Percentiles rank a stretch among this genome's conserved stretches.
Evolutionary conservation across 805 yeast genomes (phyloP).

Genomic region (Cyberlindnera euphorbiiphila): DNA sequence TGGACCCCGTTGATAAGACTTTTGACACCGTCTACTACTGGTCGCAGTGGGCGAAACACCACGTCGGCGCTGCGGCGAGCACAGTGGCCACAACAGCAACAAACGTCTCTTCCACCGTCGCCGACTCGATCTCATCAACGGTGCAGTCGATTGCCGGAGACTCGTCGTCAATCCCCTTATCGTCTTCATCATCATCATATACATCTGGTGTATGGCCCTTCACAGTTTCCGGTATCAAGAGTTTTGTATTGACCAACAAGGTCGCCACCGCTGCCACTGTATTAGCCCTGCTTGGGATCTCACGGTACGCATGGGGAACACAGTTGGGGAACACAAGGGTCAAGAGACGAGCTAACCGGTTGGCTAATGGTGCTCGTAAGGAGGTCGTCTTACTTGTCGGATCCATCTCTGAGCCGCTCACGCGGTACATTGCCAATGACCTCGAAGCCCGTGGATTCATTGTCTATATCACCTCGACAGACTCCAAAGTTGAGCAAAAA

Average conservation of each 20-base stretch:
- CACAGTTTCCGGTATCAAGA: neutral
- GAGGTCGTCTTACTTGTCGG: slow-evolving; percentile 77
- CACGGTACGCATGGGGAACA: slow-evolving; percentile 1
- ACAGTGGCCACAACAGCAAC: slow-evolving; percentile 7
- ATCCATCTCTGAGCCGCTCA: slow-evolving; percentile 70
- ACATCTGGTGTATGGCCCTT: neutral
- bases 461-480: slow-evolving; percentile 60
- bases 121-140: slow-evolving; percentile 5
- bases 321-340: neutral
- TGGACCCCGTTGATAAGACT: slow-evolving; percentile 22
- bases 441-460: slow-evolving; percentile 77
- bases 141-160: neutral
- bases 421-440: slow-evolving; percentile 66
- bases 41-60: slow-evolving; percentile 13
- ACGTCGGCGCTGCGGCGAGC: slow-evolving; percentile 3
- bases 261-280: slow-evolving; percentile 5
- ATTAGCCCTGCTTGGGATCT: slow-evolving; percentile 4
- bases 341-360: slow-evolving; percentile 55
- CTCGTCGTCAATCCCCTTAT: neutral
- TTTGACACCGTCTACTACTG: slow-evolving; percentile 19
- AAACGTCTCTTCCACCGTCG: too few relatives aligned
- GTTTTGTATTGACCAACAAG: neutral
- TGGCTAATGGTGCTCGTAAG: slow-evolving; percentile 66
- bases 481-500: slow-evolving; percentile 32
- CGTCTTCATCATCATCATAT: neutral